Conservation (phyloP, 2,329 filamentous ascomycete species). For the Sphaerulina musiva region DNA sequence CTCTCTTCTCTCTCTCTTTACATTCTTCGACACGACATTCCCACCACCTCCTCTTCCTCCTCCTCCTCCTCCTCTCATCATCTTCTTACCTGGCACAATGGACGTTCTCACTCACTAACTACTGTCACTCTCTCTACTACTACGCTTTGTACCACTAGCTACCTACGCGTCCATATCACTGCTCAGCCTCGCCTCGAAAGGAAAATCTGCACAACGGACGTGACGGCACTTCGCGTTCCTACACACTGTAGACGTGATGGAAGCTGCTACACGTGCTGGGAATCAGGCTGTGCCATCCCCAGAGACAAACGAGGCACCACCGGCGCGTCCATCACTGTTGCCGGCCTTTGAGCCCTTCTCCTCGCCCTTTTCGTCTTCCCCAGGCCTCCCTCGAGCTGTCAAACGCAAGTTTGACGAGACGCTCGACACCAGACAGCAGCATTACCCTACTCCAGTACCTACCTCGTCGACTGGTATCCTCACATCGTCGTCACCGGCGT, state of each 20-base stretch:
- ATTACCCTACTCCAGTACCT: constrained; percentile 86
- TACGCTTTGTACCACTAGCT: constrained; percentile 3
- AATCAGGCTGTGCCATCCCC: constrained; percentile 15
- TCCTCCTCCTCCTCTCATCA: constrained; percentile 1
- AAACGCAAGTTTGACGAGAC: constrained; percentile 58
- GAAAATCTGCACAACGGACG: constrained; percentile 7
- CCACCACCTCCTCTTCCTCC: constrained; percentile 4
- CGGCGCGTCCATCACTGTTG: constrained; percentile 55
- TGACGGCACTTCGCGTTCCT: constrained; percentile 19
- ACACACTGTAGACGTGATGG: constrained; percentile 23
- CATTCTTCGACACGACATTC: constrained; percentile 11
- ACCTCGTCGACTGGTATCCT: constrained; percentile 90
- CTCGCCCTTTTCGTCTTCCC: constrained; percentile 64
- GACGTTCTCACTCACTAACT: constrained; percentile 7
- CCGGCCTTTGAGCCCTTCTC: constrained; percentile 60
- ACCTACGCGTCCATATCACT: constrained; percentile 15
- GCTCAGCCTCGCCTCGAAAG: constrained; percentile 9
- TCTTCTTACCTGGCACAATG: constrained; percentile 11
- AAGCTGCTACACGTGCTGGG: constrained; percentile 15
- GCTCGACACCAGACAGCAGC: constrained; percentile 48
- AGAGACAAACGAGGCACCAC: constrained; percentile 18
- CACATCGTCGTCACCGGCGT: constrained; percentile 71
- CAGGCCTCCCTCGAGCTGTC: constrained; percentile 58
- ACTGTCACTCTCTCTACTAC: constrained; percentile 9
- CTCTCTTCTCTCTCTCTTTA: neutral